These are phyloP conservation scores for Saturnispora bothae DNA, from an alignment of 805 yeast species.

Conservation along the genomic window DNA sequence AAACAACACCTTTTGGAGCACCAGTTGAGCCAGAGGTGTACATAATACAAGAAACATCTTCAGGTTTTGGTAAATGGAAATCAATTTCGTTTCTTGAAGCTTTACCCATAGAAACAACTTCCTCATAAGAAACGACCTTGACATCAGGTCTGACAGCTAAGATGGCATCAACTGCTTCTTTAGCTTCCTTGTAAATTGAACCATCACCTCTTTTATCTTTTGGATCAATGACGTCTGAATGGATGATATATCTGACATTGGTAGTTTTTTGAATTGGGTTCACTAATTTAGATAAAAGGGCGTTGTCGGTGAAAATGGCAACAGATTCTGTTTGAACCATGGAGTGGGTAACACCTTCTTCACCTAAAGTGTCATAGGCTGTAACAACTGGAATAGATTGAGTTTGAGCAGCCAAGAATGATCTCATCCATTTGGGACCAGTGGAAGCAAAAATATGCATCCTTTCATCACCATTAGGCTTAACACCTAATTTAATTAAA, in stretches of 20 bases:
- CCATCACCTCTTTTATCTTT: conserved; percentile 59
- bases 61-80: conserved; percentile 39
- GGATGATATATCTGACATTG: conserved; percentile 57
- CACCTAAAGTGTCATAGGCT: conserved; percentile 93
- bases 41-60: conserved; percentile 66
- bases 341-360: conserved; percentile 77
- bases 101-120: conserved; percentile 55
- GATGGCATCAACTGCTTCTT: conserved; percentile 47
- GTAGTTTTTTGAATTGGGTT: conserved; percentile 61
- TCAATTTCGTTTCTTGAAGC: conserved; percentile 32
- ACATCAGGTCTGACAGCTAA: conserved; percentile 67
- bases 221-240: conserved; percentile 50
- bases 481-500: conserved; percentile 58
- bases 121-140: conserved; percentile 52
- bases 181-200: conserved; percentile 45
- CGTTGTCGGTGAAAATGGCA: conserved; percentile 78
- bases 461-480: conserved; percentile 47
- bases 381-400: conserved; percentile 85
- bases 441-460: conserved; percentile 85
- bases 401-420: conserved; percentile 65
- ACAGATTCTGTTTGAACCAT: conserved; percentile 69
- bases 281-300: conserved; percentile 53
- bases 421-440: conserved; percentile 83
- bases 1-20: conserved; percentile 73
- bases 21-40: conserved; percentile 86